Evolutionary conservation across 306 rosid genomes (phyloP), one percentile per base, ranked within the genome.

Genomic region (Adenanthera pavonina): DNA sequence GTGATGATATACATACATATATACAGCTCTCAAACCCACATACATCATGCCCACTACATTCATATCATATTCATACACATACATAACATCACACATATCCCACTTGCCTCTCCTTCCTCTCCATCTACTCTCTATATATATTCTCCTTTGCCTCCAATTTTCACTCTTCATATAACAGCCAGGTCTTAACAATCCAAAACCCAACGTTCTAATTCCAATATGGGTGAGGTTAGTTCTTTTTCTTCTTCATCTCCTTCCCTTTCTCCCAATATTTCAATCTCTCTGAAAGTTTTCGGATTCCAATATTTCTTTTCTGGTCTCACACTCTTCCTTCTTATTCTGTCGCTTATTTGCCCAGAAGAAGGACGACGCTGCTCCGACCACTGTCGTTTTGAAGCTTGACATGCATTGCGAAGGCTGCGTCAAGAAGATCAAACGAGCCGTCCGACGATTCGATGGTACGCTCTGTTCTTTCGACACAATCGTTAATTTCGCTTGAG

Each of bases 341-440:
- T 78, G 47, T 81, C 9, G 19, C 5, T 33, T 61, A 13, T 61
- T 72, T 69, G 78, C 86, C 11, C 93, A 87, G 78, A 95, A 95
- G 89, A 95, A 92, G 79, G 56, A 89, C 46, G 88, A 86, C 34
- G 89, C 79, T 8, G 25, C 64, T 5, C 34, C 64, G 2, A 14
- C 51, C 62, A 60, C 91, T 53, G 87, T 84, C 80, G 90, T 95
- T 77, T 87, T 83, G 20, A 95, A 87, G 87, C 81, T 92, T 9
- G 97, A 91, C n/a, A 68, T 90, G 85, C 97, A 93, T 88, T 93
- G 97, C 73, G 98, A 92, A 14, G 99, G 99, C 4, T 92, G 97
- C 64, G 95, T 90, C 1, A 85, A 90, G 84, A 91, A 92, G 75
- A 81, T 91, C 74, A 93, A 86, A 84, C 90, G 87, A 49, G 84